Evolutionary conservation across 2,329 filamentous ascomycete species (phyloP), one percentile per base, ranked within the genome.

Genomic region (Nemania sp.): DNA sequence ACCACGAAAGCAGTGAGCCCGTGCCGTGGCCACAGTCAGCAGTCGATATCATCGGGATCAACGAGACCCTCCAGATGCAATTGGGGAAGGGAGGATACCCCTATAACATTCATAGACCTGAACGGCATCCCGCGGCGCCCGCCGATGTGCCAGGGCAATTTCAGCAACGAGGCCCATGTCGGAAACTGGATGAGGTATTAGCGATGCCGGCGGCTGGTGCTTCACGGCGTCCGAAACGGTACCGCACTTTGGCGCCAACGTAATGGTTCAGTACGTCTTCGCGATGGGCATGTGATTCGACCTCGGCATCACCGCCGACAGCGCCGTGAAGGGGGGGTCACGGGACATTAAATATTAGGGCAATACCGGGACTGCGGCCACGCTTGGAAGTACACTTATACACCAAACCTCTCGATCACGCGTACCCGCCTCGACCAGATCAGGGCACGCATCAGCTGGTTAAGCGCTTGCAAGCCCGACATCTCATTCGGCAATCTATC

Each of bases 271-370:
- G 6, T 74, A 70, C 49, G 40, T 69, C 2, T 67, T 75, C 18
- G 71, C 70, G 35, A 67, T 73, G 1, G 67, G 72, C 25, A 68
- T 53, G 10, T 73, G 70, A 53, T 76, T 75, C 51, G 61, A 52
- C 2, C 68, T 75, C 0, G 75, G 75, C 3, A 76, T 77, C 48
- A 73, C 76, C 62, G 60, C 65, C 9, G 67, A 62, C 18, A 62
- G 64, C 32, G 69, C 70, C 39, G 67, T 77, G 58, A 73, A 74
- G 59, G 72, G 59, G 72, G 74, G 46, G 73, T 76, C 2, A 70
- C 74, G n/a, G 72, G 74, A 35, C 75, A 77, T 52, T 76, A 75
- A n/a, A 64, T 77, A 76, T 62, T 73, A 77, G 63, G 71, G 69
- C 4, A 56, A 67, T 2, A 73, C 72, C 0, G 73, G 73, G 0